A percentile compares a stretch with the other conserved stretches of the same genome.
phyloP scores from a whole-genome alignment of 2,329 filamentous ascomycete species.

The Chrysoporthe puriensis region DNA sequence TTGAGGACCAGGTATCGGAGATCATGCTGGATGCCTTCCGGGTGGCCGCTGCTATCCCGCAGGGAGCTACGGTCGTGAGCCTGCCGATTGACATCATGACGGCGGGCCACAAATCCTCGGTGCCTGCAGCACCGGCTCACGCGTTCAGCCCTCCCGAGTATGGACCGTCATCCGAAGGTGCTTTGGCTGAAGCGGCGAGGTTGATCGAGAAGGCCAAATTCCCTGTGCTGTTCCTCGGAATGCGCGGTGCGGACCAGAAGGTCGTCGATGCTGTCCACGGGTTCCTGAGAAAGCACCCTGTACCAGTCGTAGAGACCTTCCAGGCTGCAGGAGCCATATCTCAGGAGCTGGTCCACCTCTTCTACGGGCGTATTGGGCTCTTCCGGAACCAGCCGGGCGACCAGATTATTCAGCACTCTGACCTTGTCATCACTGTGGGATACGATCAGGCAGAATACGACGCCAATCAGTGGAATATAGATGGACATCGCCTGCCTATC shows the following conservation, averaged over 20 bases:
- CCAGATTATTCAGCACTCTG: slow-evolving; percentile 46
- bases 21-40: slow-evolving; percentile 51
- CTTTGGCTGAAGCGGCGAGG: slow-evolving; percentile 39
- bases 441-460: slow-evolving; percentile 55
- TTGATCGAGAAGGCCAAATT: slow-evolving; percentile 41
- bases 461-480: slow-evolving; percentile 47
- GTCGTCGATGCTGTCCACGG: slow-evolving; percentile 47
- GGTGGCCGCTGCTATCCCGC: slow-evolving; percentile 44
- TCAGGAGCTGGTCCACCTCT: slow-evolving; percentile 46
- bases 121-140: slow-evolving; percentile 42
- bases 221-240: slow-evolving; percentile 51
- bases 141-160: slow-evolving; percentile 46
- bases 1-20: slow-evolving; percentile 52
- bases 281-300: slow-evolving; percentile 45
- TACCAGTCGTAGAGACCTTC: slow-evolving; percentile 54
- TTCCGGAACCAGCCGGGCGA: slow-evolving; percentile 55
- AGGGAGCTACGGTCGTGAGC: slow-evolving; percentile 48
- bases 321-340: slow-evolving; percentile 52
- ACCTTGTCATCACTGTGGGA: slow-evolving; percentile 49
- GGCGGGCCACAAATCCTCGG: slow-evolving; percentile 39
- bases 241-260: slow-evolving; percentile 44
- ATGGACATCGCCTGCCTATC: slow-evolving; percentile 40
- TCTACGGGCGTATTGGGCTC: slow-evolving; percentile 51
- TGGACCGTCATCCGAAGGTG: slow-evolving; percentile 41
- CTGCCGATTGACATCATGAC: slow-evolving; percentile 50